These are phyloP conservation scores for Quercus tomentella DNA, from an alignment of 331 rosid genomes.

Conservation along the genomic window DNA sequence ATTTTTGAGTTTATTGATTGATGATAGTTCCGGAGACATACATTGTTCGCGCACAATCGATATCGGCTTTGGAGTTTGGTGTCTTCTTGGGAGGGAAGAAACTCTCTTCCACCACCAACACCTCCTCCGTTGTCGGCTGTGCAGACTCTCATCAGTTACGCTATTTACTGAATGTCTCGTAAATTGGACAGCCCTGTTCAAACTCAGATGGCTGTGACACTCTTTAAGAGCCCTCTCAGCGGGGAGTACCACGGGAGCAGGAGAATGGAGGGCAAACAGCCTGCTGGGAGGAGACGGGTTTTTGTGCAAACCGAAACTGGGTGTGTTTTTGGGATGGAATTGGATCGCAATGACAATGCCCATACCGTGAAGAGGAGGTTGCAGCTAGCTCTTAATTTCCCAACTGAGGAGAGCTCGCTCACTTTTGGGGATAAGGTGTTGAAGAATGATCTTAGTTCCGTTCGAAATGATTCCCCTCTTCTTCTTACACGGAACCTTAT, in stretches of 20 bases:
- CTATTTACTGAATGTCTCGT: slow-evolving; percentile 58
- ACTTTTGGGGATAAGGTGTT: slow-evolving; percentile 84
- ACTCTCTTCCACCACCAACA: slow-evolving; percentile 42
- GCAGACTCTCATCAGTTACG: slow-evolving; percentile 1
- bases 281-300: slow-evolving; percentile 71
- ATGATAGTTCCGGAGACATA: slow-evolving; percentile 44
- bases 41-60: slow-evolving; percentile 20
- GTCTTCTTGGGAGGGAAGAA: slow-evolving; percentile 47
- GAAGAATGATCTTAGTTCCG: slow-evolving; percentile 80
- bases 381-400: slow-evolving; percentile 87
- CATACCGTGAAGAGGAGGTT: slow-evolving; percentile 95
- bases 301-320: slow-evolving; percentile 92
- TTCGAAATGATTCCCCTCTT: slow-evolving; percentile 82
- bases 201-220: slow-evolving; percentile 91
- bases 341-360: slow-evolving; percentile 82
- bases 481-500: slow-evolving; percentile 71
- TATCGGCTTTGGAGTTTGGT: slow-evolving; percentile 45
- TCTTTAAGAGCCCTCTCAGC: slow-evolving; percentile 54
- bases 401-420: slow-evolving; percentile 82
- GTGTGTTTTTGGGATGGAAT: slow-evolving; percentile 88
- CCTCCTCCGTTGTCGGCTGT: slow-evolving; percentile 34
- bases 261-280: slow-evolving; percentile 49
- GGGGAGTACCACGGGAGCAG: slow-evolving; percentile 48
- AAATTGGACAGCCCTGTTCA: slow-evolving; percentile 93
- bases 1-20: slow-evolving; percentile 15